Evolutionary conservation across 1,284 basidiomycete genomes (phyloP), one percentile per base, ranked within the genome.

Genomic region (Pisolithus thermaeus): DNA sequence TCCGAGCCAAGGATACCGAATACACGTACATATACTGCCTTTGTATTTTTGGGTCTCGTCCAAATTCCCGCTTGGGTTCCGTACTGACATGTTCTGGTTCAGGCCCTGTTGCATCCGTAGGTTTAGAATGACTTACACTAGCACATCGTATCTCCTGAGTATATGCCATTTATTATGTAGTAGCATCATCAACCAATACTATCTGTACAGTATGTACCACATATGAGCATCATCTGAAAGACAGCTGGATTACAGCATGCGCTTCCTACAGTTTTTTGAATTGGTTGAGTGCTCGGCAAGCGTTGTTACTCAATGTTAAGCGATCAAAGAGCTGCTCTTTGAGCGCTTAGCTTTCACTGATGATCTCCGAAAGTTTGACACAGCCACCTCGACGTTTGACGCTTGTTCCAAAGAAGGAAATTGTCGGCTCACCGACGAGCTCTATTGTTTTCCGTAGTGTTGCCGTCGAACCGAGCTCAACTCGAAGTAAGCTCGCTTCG

Each of bases 381-480:
- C 53, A 54, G 61, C 60, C 55, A 61, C 55, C 41, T 22, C 0
- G 11, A 7, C 23, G n/a, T 27, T 55, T 49, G 40, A 18, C 8
- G n/a, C 22, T 55, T 49, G 40, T 44, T 18, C 44, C 61, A 36
- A 18, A 61, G 54, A 53, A 54, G 51, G 58, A 36, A 20, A 38
- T 30, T 27, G 32, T 46, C 37, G 44, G 51, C 16, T 3, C 16
- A 12, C 32, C 32, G 32, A 46, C 32, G 32, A 46, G 49, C 4
- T 51, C 51, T 64, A 69, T 66, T 69, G 67, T 66, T 57, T 52
- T 59, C n/a, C n/a, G n/a, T n/a, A n/a, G n/a, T n/a, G n/a, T n/a
- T n/a, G n/a, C n/a, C n/a, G n/a, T n/a, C n/a, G n/a, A n/a, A n/a
- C n/a, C n/a, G n/a, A n/a, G n/a, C n/a, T n/a, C n/a, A n/a, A n/a